Base-by-base conservation (phyloP, 108 stramenopile species). In the Nitzschia palea region DNA sequence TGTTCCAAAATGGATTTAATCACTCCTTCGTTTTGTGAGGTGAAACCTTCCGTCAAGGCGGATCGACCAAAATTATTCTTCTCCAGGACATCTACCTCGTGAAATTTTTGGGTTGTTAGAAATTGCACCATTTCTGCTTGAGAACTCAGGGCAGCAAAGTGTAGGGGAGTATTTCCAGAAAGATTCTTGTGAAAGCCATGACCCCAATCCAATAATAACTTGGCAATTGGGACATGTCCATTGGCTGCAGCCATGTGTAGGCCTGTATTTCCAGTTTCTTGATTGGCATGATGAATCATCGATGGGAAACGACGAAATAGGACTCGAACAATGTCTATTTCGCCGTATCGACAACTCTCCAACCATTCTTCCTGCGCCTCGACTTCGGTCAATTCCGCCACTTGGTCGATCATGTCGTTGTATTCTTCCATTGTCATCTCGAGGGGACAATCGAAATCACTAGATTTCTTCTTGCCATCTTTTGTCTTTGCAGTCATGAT, bases 191-290 rank as follows among this genome's bases (percentile, higher is more conserved):
- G 25, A 22, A 66, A 55, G 42, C 68, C 56, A 22, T 56, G 42
- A n/a, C 71, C 78, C 34, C 68, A 64, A 2, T 62, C 22, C 2
- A 91, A 45, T 32, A 95, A 65, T 12, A 91, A 52, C 48, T 72
- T 60, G 0, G 79, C 84, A 5, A 83, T 63, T 9, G 59, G 54
- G 4, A 62, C 53, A 56, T 93, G 86, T 1, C 88, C 88, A 53
- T 93, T 95, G 18, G 91, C 94, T 50, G 81, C 78, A 0, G 91
- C 89, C 73, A 85, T 86, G 77, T 93, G 94, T 9, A 95, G 67
- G 17, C 91, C 81, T 22, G 90, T 90, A 20, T 75, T 85, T 15
- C 78, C 77, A 15, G 56, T 69, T 27, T 52, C 35, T 31, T 76
- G 65, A 5, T 62, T 65, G 20, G 57, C 18, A 35, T 78, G 65